Percentiles rank a stretch among this genome's conserved stretches.
Evolutionary conservation across 1,284 basidiomycete species (phyloP).

Genomic region (Pseudomicrostroma phylloplanum): DNA sequence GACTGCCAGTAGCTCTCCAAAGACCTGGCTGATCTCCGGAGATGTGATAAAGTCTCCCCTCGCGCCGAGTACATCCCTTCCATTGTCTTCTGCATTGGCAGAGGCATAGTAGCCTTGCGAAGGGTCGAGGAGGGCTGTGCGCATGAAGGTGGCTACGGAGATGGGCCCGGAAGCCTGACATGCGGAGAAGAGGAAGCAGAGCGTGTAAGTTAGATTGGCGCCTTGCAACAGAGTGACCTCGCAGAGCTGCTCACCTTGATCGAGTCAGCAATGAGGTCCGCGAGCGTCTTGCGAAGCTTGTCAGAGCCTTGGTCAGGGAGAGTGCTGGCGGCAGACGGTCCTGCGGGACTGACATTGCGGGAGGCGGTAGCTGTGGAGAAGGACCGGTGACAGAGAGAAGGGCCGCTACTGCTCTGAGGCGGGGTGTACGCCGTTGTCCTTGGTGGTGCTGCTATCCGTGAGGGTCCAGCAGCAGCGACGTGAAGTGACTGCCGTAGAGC

Average conservation of each 20-base stretch:
- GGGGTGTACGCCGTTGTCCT: not conserved
- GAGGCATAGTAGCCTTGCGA: conserved; percentile 45
- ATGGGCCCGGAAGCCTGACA: conserved; percentile 35
- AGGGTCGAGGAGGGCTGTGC: conserved; percentile 44
- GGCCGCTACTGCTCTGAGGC: not conserved
- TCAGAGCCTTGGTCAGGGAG: not conserved
- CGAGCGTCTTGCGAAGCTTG: conserved; percentile 9
- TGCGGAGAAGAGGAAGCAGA: not conserved
- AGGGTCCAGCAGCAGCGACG: not conserved
- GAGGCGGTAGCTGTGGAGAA: not conserved
- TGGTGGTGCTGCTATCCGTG: not conserved
- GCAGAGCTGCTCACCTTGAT: conserved; percentile 7
- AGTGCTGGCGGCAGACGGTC: not conserved
- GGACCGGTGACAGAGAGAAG: not conserved
- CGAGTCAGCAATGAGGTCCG: conserved; percentile 12
- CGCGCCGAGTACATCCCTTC: conserved; percentile 67
- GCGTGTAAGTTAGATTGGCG: not conserved
- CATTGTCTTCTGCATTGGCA: conserved; percentile 21
- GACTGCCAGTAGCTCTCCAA: conserved; percentile 64
- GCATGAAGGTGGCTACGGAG: conserved; percentile 48
- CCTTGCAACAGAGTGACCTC: not conserved
- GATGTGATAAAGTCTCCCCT: conserved; percentile 92
- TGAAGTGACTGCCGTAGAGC: not conserved
- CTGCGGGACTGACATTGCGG: not conserved
- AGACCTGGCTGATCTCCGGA: conserved; percentile 92